Conservation (phyloP, 257 asterid species). For the Solanum rostratum region DNA sequence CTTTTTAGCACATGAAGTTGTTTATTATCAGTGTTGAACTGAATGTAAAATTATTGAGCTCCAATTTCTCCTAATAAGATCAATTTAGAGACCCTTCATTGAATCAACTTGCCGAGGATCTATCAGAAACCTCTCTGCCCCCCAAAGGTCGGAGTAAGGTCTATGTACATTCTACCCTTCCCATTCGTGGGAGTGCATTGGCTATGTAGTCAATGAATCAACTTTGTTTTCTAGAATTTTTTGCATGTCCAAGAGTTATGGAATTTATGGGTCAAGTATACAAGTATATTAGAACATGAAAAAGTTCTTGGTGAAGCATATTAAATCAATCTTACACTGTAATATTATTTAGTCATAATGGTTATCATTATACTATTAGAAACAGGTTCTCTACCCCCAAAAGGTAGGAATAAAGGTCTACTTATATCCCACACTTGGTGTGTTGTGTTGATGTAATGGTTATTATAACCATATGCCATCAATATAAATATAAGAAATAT, state of each 20-base stretch:
- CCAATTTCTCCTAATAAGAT: neutral
- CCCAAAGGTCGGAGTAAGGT: neutral
- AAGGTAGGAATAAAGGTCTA: neutral
- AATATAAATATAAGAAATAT: neutral
- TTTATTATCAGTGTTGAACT: neutral
- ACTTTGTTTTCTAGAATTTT: neutral
- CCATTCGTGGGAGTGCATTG: neutral
- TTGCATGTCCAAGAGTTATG: neutral
- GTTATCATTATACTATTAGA: neutral
- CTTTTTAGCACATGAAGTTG: neutral
- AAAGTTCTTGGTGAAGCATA: neutral
- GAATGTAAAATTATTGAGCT: neutral
- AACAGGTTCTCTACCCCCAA: neutral
- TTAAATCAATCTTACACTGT: neutral
- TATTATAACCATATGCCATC: neutral
- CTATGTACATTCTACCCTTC: neutral
- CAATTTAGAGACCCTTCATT: neutral
- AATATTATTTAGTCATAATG: neutral
- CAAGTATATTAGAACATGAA: neutral
- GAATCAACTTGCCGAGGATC: neutral
- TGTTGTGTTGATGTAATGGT: neutral
- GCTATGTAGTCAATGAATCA: neutral
- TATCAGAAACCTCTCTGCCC: neutral
- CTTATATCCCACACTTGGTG: neutral
- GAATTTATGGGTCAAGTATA: neutral